These are phyloP conservation scores for Dianthus caryophyllus DNA, from an alignment of 148 eudicot genomes.

Conservation along the genomic window DNA sequence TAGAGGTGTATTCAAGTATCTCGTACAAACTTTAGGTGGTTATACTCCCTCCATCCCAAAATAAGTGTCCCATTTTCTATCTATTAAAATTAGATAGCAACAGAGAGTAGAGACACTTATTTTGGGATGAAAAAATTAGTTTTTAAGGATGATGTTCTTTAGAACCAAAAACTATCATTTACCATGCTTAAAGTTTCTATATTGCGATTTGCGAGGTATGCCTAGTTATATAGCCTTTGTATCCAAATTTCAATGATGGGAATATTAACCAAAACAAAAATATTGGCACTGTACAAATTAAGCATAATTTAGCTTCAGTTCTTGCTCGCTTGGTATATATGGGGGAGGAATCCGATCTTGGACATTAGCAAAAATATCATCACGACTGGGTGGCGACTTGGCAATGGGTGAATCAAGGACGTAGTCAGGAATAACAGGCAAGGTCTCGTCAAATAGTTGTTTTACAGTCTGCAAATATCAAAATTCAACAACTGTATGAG, in stretches of 20 bases:
- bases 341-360: conserved; percentile 65
- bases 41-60: too few species aligned
- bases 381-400: conserved; percentile 37
- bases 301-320: conserved; percentile 52
- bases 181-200: too few species aligned
- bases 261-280: neutral
- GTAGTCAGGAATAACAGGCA: conserved; percentile 65
- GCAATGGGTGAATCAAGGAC: conserved; percentile 74
- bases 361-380: conserved; percentile 51
- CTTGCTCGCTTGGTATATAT: conserved; percentile 41
- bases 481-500: conserved; percentile 10
- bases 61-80: too few species aligned
- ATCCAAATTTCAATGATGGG: neutral
- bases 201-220: neutral
- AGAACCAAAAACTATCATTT: too few species aligned
- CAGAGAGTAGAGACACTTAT: too few species aligned
- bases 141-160: too few species aligned
- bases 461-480: conserved; percentile 79
- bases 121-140: too few species aligned
- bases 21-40: too few species aligned
- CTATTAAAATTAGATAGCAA: too few species aligned
- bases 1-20: too few species aligned
- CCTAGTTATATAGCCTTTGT: conserved; percentile 5
- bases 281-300: conserved; percentile 21
- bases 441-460: conserved; percentile 69